These are phyloP conservation scores for Avicennia marina DNA, from an alignment of 257 asterid species.

Conservation along the genomic window DNA sequence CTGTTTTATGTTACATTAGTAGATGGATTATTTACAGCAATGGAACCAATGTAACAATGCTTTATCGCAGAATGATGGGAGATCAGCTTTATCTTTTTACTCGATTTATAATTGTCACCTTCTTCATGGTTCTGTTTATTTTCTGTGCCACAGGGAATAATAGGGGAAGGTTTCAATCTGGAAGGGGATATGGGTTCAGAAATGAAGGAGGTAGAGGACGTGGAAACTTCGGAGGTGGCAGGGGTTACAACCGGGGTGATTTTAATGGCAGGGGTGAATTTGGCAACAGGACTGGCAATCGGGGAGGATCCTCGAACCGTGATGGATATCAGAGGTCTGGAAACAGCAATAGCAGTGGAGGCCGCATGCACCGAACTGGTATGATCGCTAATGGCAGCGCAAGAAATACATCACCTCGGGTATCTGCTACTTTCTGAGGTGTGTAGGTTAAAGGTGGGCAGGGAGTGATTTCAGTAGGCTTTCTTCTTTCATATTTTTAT, in stretches of 20 bases:
- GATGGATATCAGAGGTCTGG: slow-evolving; percentile 65
- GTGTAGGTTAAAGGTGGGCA: slow-evolving; percentile 14
- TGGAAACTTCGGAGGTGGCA: slow-evolving; percentile 63
- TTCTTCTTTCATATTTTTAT: background rate
- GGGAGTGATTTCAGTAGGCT: slow-evolving; percentile 20
- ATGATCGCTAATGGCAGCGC: slow-evolving; percentile 51
- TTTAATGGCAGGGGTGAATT: slow-evolving; percentile 28
- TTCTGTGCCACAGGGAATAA: slow-evolving; percentile 28
- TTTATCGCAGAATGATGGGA: too few species aligned
- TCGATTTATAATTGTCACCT: too few species aligned
- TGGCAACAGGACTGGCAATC: too few species aligned
- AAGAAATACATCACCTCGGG: slow-evolving; percentile 48
- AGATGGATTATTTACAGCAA: too few species aligned
- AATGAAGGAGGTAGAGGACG: slow-evolving; percentile 59
- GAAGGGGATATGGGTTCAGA: slow-evolving; percentile 56
- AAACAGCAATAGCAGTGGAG: slow-evolving; percentile 31
- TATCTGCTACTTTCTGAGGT: too few species aligned
- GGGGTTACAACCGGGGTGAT: slow-evolving; percentile 58
- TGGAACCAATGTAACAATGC: too few species aligned
- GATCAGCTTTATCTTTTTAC: too few species aligned
- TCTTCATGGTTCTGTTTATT: background rate
- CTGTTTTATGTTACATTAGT: too few species aligned
- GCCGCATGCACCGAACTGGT: slow-evolving; percentile 46
- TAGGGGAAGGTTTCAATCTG: slow-evolving; percentile 45
- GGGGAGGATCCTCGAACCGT: slow-evolving; percentile 64